phyloP scores from a whole-genome alignment of 2,329 filamentous ascomycete genomes.

The Verticillium dahliae region DNA sequence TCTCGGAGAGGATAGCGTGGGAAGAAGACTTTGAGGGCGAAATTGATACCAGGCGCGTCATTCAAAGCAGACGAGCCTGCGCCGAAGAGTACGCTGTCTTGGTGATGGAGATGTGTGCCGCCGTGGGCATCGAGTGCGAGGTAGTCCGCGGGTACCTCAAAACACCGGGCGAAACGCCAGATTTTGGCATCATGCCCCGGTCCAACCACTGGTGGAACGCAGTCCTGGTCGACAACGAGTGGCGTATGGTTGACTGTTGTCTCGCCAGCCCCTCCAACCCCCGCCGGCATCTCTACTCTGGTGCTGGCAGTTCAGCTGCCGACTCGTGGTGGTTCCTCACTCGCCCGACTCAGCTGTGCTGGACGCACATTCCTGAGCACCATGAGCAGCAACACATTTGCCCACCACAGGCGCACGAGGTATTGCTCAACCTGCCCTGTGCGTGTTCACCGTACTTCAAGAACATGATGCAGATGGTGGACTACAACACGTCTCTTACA shows the following conservation, averaged over 20 bases:
- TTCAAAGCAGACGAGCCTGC: constrained; percentile 77
- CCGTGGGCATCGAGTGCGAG: constrained; percentile 82
- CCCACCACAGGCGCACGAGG: constrained; percentile 77
- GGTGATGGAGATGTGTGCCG: constrained; percentile 87
- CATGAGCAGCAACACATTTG: constrained; percentile 90
- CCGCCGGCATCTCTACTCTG: constrained; percentile 70
- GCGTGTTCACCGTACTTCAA: constrained; percentile 86
- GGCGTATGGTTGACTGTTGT: constrained; percentile 94
- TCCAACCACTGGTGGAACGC: constrained; percentile 98
- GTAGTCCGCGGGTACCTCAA: constrained; percentile 88
- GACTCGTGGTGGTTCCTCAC: constrained; percentile 94
- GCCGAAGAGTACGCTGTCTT: constrained; percentile 85
- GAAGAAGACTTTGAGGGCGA: constrained; percentile 90
- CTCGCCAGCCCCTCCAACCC: constrained; percentile 89
- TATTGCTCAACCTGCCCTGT: constrained; percentile 79
- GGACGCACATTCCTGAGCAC: constrained; percentile 87
- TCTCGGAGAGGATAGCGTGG: constrained; percentile 90
- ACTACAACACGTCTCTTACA: constrained; percentile 83
- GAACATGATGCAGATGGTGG: constrained; percentile 69
- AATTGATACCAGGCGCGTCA: constrained; percentile 74
- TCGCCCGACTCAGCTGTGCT: constrained; percentile 83
- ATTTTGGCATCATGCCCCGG: constrained; percentile 74
- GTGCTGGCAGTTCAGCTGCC: constrained; percentile 59
- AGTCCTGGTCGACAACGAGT: constrained; percentile 86
- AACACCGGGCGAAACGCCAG: constrained; percentile 73